phyloP scores from a whole-genome alignment of 768 basidiomycete genomes.

The Tulasnella sp. region DNA sequence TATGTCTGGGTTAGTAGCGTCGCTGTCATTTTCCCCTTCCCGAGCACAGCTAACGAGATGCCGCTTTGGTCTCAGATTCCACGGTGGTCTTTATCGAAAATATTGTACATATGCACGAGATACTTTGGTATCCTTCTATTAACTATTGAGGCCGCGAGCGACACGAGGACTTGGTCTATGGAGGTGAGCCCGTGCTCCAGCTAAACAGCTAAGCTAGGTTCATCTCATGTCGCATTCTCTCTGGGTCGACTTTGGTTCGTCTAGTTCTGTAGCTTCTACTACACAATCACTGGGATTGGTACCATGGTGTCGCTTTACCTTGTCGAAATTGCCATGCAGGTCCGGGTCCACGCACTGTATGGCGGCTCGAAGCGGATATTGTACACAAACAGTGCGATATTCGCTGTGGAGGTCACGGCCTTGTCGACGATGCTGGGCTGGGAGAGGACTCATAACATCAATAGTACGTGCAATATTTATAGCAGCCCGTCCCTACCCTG shows the following conservation, averaged over 20 bases:
- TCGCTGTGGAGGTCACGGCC: conserved; percentile 18
- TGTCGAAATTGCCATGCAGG: conserved; percentile 30
- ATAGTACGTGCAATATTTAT: not conserved
- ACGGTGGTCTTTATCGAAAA: conserved; percentile 20
- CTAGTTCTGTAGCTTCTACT: conserved; percentile 31
- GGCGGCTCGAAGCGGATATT: conserved; percentile 23
- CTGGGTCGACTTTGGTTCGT: not conserved
- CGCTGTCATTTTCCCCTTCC: not conserved
- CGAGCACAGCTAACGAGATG: not conserved
- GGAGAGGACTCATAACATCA: not conserved
- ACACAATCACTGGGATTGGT: conserved; percentile 5
- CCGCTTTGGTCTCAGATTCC: not conserved
- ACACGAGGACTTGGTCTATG: conserved; percentile 11
- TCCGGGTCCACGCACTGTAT: conserved; percentile 31
- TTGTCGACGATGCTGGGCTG: conserved; percentile 25
- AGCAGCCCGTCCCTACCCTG: not conserved
- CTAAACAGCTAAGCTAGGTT: not conserved
- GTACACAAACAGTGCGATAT: conserved; percentile 10
- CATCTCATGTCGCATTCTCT: not conserved
- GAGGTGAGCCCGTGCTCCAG: not conserved
- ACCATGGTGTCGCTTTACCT: conserved; percentile 20
- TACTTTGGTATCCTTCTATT: conserved; percentile 30
- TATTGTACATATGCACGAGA: conserved; percentile 29
- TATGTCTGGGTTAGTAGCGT: conserved; percentile 29
- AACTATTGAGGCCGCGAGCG: conserved; percentile 14